Percentiles rank a stretch among this genome's conserved stretches.
phyloP scores from a whole-genome alignment of 2,329 filamentous ascomycete species.

The Plenodomus tracheiphilus region DNA sequence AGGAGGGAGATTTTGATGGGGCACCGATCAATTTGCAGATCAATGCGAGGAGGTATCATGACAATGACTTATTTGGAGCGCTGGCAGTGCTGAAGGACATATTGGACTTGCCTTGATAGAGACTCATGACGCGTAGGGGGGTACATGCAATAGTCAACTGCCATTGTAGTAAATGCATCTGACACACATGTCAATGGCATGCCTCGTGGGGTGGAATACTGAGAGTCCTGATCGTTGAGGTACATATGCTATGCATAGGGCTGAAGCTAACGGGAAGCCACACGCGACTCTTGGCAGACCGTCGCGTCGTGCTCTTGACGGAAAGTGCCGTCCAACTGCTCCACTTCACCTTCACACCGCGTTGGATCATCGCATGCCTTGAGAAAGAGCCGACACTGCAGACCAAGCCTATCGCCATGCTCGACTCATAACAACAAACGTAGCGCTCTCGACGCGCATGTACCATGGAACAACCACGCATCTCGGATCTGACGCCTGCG shows the following conservation, averaged over 20 bases:
- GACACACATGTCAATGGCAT: too few relatives aligned
- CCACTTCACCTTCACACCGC: constrained; percentile 1
- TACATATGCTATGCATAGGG: too few relatives aligned
- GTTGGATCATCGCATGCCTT: not conserved
- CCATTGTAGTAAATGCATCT: too few relatives aligned
- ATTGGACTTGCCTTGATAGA: constrained; percentile 12
- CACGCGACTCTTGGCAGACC: not conserved
- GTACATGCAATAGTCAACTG: too few relatives aligned
- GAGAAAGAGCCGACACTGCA: not conserved
- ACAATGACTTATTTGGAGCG: constrained; percentile 25
- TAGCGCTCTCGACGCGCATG: constrained; percentile 8
- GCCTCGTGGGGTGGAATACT: too few relatives aligned
- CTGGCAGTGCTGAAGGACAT: constrained; percentile 19
- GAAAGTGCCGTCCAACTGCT: constrained; percentile 8
- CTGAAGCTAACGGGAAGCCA: not conserved
- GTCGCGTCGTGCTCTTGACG: not conserved
- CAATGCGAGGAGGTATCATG: constrained; percentile 22
- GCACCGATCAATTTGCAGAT: constrained; percentile 28
- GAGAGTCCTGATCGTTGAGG: too few relatives aligned
- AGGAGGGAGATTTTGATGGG: constrained; percentile 17
- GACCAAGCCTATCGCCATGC: constrained; percentile 2
- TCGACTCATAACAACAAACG: constrained; percentile 5
- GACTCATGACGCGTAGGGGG: not conserved
- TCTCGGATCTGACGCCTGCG: constrained; percentile 38
- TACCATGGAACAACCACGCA: constrained; percentile 35